Base-by-base conservation (phyloP, 2,329 filamentous ascomycete species). In the Annulohypoxylon truncatum region DNA sequence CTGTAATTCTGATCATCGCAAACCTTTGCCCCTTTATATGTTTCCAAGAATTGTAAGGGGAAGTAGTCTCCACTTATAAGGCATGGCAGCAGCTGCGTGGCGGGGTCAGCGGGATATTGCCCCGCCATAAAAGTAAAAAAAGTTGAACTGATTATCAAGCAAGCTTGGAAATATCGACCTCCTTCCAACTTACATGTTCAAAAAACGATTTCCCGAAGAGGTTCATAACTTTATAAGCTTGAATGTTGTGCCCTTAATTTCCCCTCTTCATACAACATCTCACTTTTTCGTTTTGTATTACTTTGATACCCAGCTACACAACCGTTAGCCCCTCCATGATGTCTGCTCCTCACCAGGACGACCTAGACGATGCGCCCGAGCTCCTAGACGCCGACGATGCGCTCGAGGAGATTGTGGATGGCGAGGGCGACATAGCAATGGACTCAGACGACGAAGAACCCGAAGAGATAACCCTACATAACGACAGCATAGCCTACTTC, bases 401-500 rank as follows among this genome's bases (percentile, higher is more conserved):
- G 2, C 90, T 88, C 26, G 93, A 97, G 80, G 90, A 96, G 78
- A 77, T 83, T 44, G 82, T 87, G 0, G 78, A 79, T 31, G 71
- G 74, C 31, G 90, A 89, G 65, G 89, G 87, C 53, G 92, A 97
- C 77, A 85, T 92, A 57, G 87, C 87, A 44, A 97, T 97, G 93
- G 93, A 95, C 75, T 92, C 89, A 3, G 87, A 89, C 57, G 90
- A 92, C 28, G 85, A 84, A 47, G 85, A 84, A 46, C 87, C 86
- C 26, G 86, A 90, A 72, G 93, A 96, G 78, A 89, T 97, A 42
- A 82, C 88, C 42, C 85, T 98, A 5, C 89, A 96, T 68, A 99
- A 98, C 84, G 95, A 99, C 84, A 96, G 93, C 71, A 85, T 90
- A 71, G 95, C 93, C 65, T 95, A 97, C 83, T 97, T 98, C 76